Conservation (phyloP, 1,284 basidiomycete genomes). For the Phaffia rhodozyma region DNA sequence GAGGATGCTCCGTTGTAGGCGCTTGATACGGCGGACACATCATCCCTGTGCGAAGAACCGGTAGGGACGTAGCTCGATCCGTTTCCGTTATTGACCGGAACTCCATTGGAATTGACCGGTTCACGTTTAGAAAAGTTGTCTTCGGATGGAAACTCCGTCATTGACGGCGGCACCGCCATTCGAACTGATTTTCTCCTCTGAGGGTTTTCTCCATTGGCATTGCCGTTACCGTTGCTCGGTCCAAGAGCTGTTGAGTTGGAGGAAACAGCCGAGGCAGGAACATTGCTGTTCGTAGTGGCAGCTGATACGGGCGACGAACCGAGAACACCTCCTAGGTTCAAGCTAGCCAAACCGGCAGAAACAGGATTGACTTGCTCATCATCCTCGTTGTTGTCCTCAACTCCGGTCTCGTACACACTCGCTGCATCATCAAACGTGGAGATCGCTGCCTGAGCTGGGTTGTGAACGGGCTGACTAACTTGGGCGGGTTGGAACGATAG, state of each 20-base stretch:
- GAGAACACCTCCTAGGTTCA: constrained; percentile 4
- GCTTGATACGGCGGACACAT: background rate
- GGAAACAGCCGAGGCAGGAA: background rate
- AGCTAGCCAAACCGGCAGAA: background rate
- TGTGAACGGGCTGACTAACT: background rate
- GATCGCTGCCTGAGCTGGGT: background rate
- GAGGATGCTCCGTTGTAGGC: background rate
- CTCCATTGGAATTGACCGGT: background rate
- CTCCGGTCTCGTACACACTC: constrained; percentile 15
- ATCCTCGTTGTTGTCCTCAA: constrained; percentile 13
- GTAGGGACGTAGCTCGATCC: background rate
- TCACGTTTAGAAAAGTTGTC: background rate
- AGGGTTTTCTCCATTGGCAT: background rate
- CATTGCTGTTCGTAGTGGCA: background rate
- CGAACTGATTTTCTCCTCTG: constrained; percentile 12
- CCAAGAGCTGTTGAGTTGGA: background rate
- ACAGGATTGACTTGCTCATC: background rate
- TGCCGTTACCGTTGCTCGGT: background rate
- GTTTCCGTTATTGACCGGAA: background rate
- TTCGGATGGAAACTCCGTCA: background rate
- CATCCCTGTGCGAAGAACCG: background rate
- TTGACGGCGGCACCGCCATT: constrained; percentile 12
- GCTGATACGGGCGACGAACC: background rate
- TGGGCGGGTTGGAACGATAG: background rate
- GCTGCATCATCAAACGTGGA: background rate